phyloP scores from a whole-genome alignment of 2,329 filamentous ascomycete genomes.

The Fusarium sp. region DNA sequence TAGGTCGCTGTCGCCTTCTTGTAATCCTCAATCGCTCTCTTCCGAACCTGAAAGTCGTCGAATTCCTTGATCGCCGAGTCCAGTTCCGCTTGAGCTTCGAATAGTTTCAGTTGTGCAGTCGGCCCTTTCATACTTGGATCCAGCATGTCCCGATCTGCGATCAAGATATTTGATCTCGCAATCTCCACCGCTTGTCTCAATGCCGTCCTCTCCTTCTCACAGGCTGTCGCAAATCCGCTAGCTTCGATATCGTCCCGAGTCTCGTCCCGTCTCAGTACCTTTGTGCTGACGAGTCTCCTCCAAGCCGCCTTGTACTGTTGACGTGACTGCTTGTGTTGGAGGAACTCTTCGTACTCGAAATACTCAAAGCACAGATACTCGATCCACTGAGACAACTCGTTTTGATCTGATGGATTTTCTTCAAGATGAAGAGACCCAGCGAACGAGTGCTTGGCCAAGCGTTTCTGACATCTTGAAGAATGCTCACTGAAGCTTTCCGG shows the following conservation, averaged over 20 bases:
- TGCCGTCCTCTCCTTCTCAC: background rate
- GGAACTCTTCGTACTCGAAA: slow-evolving; percentile 14
- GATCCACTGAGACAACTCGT: slow-evolving; percentile 52
- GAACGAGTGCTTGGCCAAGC: slow-evolving; percentile 17
- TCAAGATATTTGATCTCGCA: slow-evolving; percentile 24
- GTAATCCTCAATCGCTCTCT: slow-evolving; percentile 15
- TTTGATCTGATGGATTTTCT: slow-evolving; percentile 43
- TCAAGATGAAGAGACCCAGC: slow-evolving; percentile 19
- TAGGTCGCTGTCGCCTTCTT: slow-evolving; percentile 16
- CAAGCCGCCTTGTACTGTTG: slow-evolving; percentile 26
- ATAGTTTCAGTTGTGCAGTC: slow-evolving; percentile 15
- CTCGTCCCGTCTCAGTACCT: slow-evolving; percentile 12
- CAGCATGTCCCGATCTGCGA: slow-evolving; percentile 33
- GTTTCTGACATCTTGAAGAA: slow-evolving; percentile 6
- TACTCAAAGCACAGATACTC: slow-evolving; percentile 50
- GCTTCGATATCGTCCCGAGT: slow-evolving; percentile 17
- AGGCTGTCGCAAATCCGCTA: background rate
- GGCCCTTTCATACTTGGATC: slow-evolving; percentile 20
- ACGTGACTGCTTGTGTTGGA: slow-evolving; percentile 28
- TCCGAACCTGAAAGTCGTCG: slow-evolving; percentile 19
- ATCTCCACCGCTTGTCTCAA: slow-evolving; percentile 25
- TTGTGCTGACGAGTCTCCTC: slow-evolving; percentile 21
- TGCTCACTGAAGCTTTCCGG: slow-evolving; percentile 15
- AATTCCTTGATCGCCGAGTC: slow-evolving; percentile 26
- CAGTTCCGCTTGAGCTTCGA: slow-evolving; percentile 23